phyloP scores from a whole-genome alignment of 1,139 yeast species.

The Debaryomycetaceae sp. region DNA sequence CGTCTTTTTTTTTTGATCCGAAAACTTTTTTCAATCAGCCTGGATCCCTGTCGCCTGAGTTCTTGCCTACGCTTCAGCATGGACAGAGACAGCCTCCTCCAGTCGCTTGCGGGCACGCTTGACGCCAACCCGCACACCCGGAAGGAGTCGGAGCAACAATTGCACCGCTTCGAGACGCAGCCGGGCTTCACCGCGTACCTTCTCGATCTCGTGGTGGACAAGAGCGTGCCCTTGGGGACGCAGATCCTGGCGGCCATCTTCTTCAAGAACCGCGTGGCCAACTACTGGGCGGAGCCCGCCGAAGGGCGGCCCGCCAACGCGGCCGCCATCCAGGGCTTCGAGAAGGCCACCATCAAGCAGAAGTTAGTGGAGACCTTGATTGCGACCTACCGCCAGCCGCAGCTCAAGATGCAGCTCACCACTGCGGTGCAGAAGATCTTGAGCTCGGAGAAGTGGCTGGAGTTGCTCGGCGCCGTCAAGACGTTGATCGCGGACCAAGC shows the following conservation, averaged over 20 bases:
- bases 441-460: constrained; percentile 43
- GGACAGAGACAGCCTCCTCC: constrained; percentile 41
- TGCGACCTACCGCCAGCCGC: constrained; percentile 30
- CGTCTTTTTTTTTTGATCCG: too few relatives aligned
- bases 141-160: constrained; percentile 39
- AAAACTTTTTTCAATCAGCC: too few relatives aligned
- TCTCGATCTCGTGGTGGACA: constrained; percentile 49
- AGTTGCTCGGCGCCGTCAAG: constrained; percentile 29
- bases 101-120: constrained; percentile 41
- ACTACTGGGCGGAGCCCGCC: constrained; percentile 52
- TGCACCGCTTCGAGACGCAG: constrained; percentile 37
- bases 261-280: constrained; percentile 59
- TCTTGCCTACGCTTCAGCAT: too few relatives aligned
- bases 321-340: constrained; percentile 38
- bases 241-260: constrained; percentile 63
- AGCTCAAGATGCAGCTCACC: constrained; percentile 36
- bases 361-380: constrained; percentile 45
- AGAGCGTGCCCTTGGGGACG: constrained; percentile 40
- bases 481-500: constrained; percentile 41
- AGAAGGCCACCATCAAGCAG: constrained; percentile 49
- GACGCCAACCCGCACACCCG: constrained; percentile 37
- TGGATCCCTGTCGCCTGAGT: too few relatives aligned
- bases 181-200: constrained; percentile 58
- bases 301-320: constrained; percentile 23
- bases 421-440: constrained; percentile 43